Conservation (phyloP, 2,329 filamentous ascomycete species). For the Sphaerostilbella broomeana region DNA sequence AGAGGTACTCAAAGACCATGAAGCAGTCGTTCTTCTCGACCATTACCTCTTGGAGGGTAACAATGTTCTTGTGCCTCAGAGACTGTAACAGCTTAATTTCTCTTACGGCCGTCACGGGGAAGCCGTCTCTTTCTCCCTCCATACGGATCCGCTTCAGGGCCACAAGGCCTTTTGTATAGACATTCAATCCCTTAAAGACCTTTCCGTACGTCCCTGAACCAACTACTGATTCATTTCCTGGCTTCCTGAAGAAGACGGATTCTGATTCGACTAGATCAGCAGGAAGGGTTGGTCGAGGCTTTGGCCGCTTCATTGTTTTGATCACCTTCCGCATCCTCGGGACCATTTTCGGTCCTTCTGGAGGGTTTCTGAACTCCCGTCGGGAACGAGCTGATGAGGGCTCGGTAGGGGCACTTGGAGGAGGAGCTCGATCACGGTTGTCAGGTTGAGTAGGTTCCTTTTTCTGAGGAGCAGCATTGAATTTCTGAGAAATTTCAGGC, state of each 20-base stretch:
- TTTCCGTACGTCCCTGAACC: constrained; percentile 95
- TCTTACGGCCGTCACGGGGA: constrained; percentile 82
- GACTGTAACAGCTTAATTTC: constrained; percentile 92
- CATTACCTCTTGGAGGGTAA: constrained; percentile 86
- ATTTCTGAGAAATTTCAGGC: constrained; percentile 60
- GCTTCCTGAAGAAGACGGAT: constrained; percentile 90
- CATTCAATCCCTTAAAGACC: constrained; percentile 88
- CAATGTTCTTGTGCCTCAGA: constrained; percentile 73
- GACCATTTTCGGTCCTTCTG: constrained; percentile 29
- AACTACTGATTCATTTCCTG: constrained; percentile 94
- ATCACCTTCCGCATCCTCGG: constrained; percentile 57
- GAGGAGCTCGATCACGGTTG: constrained; percentile 39
- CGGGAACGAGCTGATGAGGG: constrained; percentile 43
- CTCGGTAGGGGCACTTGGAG: constrained; percentile 45
- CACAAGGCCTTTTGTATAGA: constrained; percentile 79
- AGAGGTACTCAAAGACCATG: constrained; percentile 98
- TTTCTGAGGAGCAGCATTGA: constrained; percentile 56
- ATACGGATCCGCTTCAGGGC: constrained; percentile 88
- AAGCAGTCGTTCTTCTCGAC: constrained; percentile 98
- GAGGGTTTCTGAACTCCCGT: constrained; percentile 27
- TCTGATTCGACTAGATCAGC: constrained; percentile 70
- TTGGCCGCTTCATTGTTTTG: constrained; percentile 62
- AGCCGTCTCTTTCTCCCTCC: constrained; percentile 87
- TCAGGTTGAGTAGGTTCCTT: constrained; percentile 22
- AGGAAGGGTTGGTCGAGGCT: constrained; percentile 62